These are phyloP conservation scores for Omphalotus guepiniiformis DNA, from an alignment of 768 basidiomycete species.

Conservation along the genomic window DNA sequence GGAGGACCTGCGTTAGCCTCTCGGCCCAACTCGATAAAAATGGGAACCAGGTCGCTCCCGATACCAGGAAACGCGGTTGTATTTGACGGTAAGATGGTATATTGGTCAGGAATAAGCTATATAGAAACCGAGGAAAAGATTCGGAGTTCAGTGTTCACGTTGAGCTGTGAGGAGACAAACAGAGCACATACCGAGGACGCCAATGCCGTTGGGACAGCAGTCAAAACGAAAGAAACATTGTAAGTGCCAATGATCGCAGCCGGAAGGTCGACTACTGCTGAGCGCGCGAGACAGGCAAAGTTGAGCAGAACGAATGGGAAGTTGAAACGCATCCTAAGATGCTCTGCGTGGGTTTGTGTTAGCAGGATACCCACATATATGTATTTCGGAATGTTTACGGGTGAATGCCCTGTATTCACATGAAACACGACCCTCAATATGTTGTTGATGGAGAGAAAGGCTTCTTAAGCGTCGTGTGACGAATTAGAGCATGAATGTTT, in stretches of 20 bases:
- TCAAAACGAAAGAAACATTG: constrained; percentile 3
- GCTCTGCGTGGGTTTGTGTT: too few relatives aligned
- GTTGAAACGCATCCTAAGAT: too few relatives aligned
- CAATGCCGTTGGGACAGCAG: background rate
- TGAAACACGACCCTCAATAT: too few relatives aligned
- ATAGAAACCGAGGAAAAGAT: too few relatives aligned
- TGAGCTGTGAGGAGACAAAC: background rate
- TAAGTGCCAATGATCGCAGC: constrained; percentile 5
- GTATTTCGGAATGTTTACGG: too few relatives aligned
- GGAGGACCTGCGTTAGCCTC: constrained; percentile 4
- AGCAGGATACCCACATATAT: too few relatives aligned
- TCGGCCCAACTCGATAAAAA: background rate
- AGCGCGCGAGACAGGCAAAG: background rate
- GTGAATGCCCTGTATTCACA: too few relatives aligned
- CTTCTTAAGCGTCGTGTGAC: too few relatives aligned
- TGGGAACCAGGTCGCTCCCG: background rate
- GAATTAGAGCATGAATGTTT: too few relatives aligned
- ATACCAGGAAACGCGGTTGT: background rate
- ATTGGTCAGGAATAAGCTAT: background rate
- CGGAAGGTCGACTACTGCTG: background rate
- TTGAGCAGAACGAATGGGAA: too few relatives aligned
- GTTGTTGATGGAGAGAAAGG: too few relatives aligned
- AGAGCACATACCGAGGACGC: background rate
- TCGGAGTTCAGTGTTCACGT: background rate
- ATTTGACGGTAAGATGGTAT: background rate